Evolutionary conservation across 2,329 filamentous ascomycete genomes (phyloP), one percentile per base, ranked within the genome.

Genomic region (Pseudocercospora vitis): DNA sequence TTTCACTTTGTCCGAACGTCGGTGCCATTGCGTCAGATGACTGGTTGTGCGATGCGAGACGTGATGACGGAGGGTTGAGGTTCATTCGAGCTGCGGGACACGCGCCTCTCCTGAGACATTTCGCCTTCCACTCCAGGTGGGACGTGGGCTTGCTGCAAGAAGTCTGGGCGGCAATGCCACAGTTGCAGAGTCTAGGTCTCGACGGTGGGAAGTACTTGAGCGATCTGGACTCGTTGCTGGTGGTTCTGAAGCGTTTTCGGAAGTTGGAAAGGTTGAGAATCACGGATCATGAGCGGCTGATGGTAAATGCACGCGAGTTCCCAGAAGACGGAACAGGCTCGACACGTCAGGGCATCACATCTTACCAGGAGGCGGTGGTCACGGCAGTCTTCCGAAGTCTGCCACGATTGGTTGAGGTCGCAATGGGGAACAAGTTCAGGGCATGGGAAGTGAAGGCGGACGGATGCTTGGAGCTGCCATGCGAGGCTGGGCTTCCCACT

Each of bases 161-260:
- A 12, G 26, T 32, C 2, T 32, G 26, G 26, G 24, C n/a, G 5
- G 14, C 18, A 9, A 21, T 47, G 44, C 44, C 26, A 21, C 2
- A 47, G 16, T 21, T 47, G 26, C 7, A 29, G 8, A 46, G 42
- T 31, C 11, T 46, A 9, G n/a, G 16, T 5, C 24, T 32, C 14
- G 29, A 46, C 12, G 26, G 42, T 11, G 42, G 24, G 14, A 12
- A 29, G 7, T 31, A 33, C 23, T 18, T 47, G 3, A 33, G 26
- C n/a, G 44, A 47, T 47, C 11, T 47, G 4, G 7, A 24, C 24
- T 42, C 37, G 12, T 14, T 42, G 37, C 44, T 47, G 28, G 44
- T 19, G 23, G 7, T 19, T 2, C 16, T 47, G 9, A 29, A 47
- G 23, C n/a, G 23, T 18, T 32, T 47, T 9, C 9, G 21, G 7